Evolutionary conservation across 2,329 filamentous ascomycete species (phyloP).

Genomic region (Aspergillus clavatus): DNA sequence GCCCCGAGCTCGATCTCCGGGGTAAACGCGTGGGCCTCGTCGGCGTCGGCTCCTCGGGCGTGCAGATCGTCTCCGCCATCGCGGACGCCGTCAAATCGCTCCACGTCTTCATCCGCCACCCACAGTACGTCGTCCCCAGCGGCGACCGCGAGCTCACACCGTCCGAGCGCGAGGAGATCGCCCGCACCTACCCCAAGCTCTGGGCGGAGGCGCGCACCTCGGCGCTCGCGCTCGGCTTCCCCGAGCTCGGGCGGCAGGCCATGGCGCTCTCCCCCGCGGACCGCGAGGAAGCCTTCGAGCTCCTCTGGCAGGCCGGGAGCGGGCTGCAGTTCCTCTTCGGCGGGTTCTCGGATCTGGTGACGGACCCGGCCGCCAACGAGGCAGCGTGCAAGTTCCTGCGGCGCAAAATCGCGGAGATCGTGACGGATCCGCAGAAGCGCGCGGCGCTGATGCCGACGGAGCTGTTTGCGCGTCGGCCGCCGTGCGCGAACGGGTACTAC

Average conservation of each 20-base stretch:
- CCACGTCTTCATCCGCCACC: constrained; percentile 33
- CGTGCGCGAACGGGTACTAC: constrained; percentile 18
- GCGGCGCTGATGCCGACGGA: constrained; percentile 20
- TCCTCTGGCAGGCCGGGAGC: constrained; percentile 2
- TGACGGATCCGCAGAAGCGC: constrained; percentile 30
- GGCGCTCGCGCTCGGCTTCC: constrained; percentile 9
- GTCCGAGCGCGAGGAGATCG: constrained; percentile 21
- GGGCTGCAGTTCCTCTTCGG: constrained; percentile 9
- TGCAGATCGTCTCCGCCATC: constrained; percentile 26
- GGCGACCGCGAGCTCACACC: constrained; percentile 22
- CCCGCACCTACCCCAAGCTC: constrained; percentile 8
- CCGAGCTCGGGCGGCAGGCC: constrained; percentile 2
- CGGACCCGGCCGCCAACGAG: constrained; percentile 36
- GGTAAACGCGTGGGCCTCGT: constrained; percentile 49
- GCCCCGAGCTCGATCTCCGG: constrained; percentile 41
- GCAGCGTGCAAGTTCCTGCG: constrained; percentile 36
- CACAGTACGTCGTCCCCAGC: constrained; percentile 35
- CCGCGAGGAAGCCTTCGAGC: constrained; percentile 10
- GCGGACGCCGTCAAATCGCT: constrained; percentile 24
- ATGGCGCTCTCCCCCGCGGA: constrained; percentile 7
- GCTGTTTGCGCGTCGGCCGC: constrained; percentile 16
- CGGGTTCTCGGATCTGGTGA: constrained; percentile 34
- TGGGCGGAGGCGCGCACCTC: constrained; percentile 1
- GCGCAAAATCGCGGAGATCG: constrained; percentile 27
- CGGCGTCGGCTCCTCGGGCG: constrained; percentile 23